Percentiles rank a stretch among this genome's conserved stretches.
Evolutionary conservation across 495 filamentous ascomycete species (phyloP).

Genomic region (Evernia prunastri): DNA sequence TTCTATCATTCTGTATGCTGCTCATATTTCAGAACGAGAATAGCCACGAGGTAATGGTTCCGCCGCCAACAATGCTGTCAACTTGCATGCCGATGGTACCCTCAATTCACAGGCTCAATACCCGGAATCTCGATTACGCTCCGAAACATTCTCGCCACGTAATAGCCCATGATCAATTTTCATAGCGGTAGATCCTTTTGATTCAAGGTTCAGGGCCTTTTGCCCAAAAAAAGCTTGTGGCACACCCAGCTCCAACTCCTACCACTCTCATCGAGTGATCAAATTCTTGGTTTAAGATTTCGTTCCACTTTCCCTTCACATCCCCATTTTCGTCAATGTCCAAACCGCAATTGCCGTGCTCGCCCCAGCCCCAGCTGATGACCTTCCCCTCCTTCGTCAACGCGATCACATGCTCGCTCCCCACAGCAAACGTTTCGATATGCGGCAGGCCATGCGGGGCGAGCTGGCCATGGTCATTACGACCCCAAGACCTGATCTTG

Average conservation of each 20-base stretch:
- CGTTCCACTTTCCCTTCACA: conserved; percentile 57
- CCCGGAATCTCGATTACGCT: background rate
- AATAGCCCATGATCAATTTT: background rate
- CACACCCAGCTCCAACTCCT: conserved; percentile 74
- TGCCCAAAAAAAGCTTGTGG: conserved; percentile 61
- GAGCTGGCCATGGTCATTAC: conserved; percentile 77
- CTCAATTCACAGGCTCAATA: background rate
- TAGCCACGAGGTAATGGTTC: background rate
- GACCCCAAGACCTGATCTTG: conserved; percentile 59
- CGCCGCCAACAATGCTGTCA: background rate
- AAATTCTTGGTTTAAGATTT: conserved; percentile 45
- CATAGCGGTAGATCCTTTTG: background rate
- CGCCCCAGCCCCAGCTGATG: conserved; percentile 87
- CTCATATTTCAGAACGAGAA: background rate
- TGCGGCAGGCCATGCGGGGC: conserved; percentile 50
- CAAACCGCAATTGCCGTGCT: conserved; percentile 92
- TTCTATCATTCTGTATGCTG: background rate
- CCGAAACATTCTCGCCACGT: background rate
- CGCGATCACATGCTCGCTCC: conserved; percentile 81
- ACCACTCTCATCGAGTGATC: conserved; percentile 34
- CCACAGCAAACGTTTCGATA: conserved; percentile 57
- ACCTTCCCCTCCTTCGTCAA: conserved; percentile 54
- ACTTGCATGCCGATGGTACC: background rate
- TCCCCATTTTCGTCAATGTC: conserved; percentile 53
- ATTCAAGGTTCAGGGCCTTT: background rate